Conservation (phyloP, 768 basidiomycete genomes). For the Rhodosporidiobolus odoratus region DNA sequence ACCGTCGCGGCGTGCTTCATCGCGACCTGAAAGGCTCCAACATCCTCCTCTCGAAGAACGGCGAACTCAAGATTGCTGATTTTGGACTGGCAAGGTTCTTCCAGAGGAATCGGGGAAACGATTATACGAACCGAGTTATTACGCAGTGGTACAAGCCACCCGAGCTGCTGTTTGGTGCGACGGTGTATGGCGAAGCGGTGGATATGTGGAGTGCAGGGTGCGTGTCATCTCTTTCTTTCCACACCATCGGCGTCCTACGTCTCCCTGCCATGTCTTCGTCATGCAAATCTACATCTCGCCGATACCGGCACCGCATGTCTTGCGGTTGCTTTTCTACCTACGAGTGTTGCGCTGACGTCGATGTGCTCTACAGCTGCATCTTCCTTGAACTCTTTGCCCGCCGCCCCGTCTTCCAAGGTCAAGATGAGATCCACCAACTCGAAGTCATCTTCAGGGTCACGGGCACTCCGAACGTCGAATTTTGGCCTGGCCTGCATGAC, state of each 20-base stretch:
- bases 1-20: slow-evolving; percentile 92
- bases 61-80: slow-evolving; percentile 92
- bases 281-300: no score
- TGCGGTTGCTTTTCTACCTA: background rate
- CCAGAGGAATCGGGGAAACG: slow-evolving; percentile 77
- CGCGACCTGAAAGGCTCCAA: slow-evolving; percentile 99
- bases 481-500: slow-evolving; percentile 72
- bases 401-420: slow-evolving; percentile 95
- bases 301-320: background rate
- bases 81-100: slow-evolving; percentile 97
- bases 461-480: slow-evolving; percentile 62
- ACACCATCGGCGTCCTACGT: slow-evolving; percentile 52
- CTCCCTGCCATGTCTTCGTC: background rate
- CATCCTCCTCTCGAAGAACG: slow-evolving; percentile 82
- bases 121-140: slow-evolving; percentile 99
- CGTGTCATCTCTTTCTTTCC: slow-evolving; percentile 93
- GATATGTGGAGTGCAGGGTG: slow-evolving; percentile 99
- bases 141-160: slow-evolving; percentile 98
- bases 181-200: slow-evolving; percentile 92
- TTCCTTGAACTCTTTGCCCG: slow-evolving; percentile 96
- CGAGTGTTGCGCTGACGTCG: background rate
- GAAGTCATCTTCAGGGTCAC: slow-evolving; percentile 85
- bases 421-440: slow-evolving; percentile 94
- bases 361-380: slow-evolving; percentile 75
- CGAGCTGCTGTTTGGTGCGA: slow-evolving; percentile 88